A percentile compares a stretch with the other conserved stretches of the same genome.
Conservation (phyloP, 139 green algal genomes). For the Chlorella sp. region DNA sequence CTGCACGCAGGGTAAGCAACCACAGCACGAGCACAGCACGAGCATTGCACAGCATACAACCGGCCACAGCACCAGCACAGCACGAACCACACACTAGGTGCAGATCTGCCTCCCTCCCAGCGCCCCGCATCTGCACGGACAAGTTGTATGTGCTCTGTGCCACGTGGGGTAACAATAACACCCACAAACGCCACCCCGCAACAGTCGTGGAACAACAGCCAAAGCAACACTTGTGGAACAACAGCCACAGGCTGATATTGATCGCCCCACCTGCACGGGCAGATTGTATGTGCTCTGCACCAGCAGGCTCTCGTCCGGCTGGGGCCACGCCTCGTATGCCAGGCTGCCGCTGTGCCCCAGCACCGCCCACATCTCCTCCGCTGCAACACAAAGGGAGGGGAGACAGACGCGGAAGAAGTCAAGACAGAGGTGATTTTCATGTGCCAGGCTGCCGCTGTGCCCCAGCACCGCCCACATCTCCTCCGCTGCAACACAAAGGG, state of each 20-base stretch:
- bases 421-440: constrained; percentile 50
- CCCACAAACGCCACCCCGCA: no score
- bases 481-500: neutral
- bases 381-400: neutral
- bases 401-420: no score
- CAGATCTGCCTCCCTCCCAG: neutral
- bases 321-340: constrained; percentile 88
- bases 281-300: constrained; percentile 85
- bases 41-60: no score
- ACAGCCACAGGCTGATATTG: no score
- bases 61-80: no score
- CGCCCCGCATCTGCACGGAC: constrained; percentile 72
- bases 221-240: no score
- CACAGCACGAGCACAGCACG: no score
- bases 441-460: constrained; percentile 70
- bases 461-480: constrained; percentile 63
- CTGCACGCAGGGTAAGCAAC: neutral
- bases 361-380: constrained; percentile 31
- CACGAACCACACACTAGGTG: no score
- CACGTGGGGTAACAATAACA: no score
- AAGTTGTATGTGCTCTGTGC: constrained; percentile 84
- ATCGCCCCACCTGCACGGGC: constrained; percentile 76
- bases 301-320: constrained; percentile 78
- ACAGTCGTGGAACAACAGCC: no score
- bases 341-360: constrained; percentile 74